Conservation (phyloP, 108 stramenopile species). For the Nitzschia inconspicua region DNA sequence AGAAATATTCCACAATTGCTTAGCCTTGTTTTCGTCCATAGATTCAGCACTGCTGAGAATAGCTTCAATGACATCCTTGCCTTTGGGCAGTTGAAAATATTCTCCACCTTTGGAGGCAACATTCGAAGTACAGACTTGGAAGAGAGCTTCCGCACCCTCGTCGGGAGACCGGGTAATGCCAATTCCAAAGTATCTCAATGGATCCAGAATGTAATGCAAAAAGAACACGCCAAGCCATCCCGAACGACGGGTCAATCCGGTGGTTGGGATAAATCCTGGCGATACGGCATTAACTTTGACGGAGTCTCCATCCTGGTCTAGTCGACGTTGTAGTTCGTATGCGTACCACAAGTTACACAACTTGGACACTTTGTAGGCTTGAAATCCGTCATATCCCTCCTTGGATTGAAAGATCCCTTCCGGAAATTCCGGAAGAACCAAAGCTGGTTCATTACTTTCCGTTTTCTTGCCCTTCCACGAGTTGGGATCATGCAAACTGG, state of each 20-base stretch:
- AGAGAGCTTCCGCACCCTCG: conserved; percentile 8
- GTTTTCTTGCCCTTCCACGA: not conserved
- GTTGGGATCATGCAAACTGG: conserved; percentile 1
- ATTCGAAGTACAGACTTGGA: not conserved
- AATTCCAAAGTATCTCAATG: not conserved
- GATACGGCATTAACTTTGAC: conserved; percentile 2
- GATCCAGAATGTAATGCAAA: conserved; percentile 1
- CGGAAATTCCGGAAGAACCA: conserved; percentile 9
- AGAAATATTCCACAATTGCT: conserved; percentile 5
- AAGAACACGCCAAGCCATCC: not conserved
- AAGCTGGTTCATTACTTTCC: not conserved
- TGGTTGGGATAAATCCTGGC: conserved; percentile 11
- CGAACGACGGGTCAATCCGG: not conserved
- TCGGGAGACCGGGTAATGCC: conserved; percentile 3
- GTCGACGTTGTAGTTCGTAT: conserved; percentile 10
- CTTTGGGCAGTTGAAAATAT: not conserved
- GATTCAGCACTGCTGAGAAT: conserved; percentile 6
- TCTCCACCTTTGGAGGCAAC: not conserved
- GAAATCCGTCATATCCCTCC: not conserved
- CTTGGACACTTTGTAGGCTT: conserved; percentile 7
- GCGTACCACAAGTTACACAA: conserved; percentile 9
- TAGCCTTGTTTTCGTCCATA: conserved; percentile 5
- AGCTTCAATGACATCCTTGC: not conserved
- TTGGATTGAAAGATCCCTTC: not conserved
- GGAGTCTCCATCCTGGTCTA: not conserved